phyloP scores from a whole-genome alignment of 345 rosid species.

The Corymbia maculata region DNA sequence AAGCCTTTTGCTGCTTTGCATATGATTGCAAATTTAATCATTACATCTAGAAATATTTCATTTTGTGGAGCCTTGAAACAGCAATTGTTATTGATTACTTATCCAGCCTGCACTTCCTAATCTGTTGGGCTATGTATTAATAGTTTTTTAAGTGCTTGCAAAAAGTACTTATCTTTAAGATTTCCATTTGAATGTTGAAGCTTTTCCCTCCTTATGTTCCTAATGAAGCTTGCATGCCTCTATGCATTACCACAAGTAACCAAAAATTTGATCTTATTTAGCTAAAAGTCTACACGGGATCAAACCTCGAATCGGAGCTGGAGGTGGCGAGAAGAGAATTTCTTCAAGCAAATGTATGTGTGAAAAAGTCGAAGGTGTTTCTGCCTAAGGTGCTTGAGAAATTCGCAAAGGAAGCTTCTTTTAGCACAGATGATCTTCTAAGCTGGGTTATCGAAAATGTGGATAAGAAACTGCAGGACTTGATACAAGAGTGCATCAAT shows the following conservation, averaged over 20 bases:
- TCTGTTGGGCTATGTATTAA: background rate
- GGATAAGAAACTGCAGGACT: conserved; percentile 52
- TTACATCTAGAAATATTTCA: background rate
- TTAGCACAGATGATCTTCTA: conserved; percentile 46
- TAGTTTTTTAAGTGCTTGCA: background rate
- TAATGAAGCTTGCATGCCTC: background rate
- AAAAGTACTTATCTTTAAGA: background rate
- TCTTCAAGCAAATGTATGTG: conserved; percentile 40
- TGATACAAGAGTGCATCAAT: conserved; percentile 44
- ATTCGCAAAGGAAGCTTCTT: conserved; percentile 56
- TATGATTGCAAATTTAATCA: background rate
- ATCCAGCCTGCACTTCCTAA: background rate
- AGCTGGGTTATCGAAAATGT: conserved; percentile 46
- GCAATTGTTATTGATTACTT: background rate
- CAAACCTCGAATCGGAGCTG: conserved; percentile 52
- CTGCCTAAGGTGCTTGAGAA: conserved; percentile 65
- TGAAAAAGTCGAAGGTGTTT: conserved; percentile 55
- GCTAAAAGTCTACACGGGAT: conserved; percentile 66
- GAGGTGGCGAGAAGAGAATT: conserved; percentile 66
- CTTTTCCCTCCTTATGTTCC: background rate
- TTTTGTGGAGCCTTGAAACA: background rate
- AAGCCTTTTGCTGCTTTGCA: background rate
- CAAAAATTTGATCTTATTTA: background rate
- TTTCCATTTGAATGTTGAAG: background rate
- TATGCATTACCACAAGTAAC: background rate